Base-by-base conservation (phyloP, 1,284 basidiomycete species). In the Taiwanofungus camphoratus region DNA sequence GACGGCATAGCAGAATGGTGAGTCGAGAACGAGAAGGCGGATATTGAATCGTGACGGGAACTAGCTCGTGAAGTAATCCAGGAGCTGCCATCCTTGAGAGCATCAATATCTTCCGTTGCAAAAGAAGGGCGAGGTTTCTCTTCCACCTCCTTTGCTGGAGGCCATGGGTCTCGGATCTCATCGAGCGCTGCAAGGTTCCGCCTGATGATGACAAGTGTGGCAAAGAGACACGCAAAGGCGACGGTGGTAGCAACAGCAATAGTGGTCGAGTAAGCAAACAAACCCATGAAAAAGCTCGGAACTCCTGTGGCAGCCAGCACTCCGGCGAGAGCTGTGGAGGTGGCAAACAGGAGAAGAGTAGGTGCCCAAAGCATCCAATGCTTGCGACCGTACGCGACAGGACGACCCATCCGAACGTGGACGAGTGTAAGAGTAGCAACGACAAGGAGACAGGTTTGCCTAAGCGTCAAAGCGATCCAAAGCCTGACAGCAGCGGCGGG, bases 341-440 rank as follows among this genome's bases (percentile, higher is more conserved):
- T 70, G 20, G 67, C 51, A 18, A 70, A 65, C 7, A 86, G 61
- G 36, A 82, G 49, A 5, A 76, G 38, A 2, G 74, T 74, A 2
- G 83, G 83, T 5, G 67, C 71, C 80, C 79, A 84, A 23, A 87
- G 58, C 68, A 81, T 74, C 79, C 79, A 84, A 50, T 86, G 80
- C 42, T 65, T 76, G 13, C 56, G 51, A 11, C 84, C 83, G 50
- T 84, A 82, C 6, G 79, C 72, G 11, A 83, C 73, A 1, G 82
- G 73, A 37, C 73, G 75, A n/a, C 76, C 81, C 65, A 78, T 66
- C 12, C 82, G 77, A 46, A 85, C 73, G 46, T 86, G 79, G 18
- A 84, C 62, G 24, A 86, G 70, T n/a, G 79, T 80, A 39, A 83
- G 64, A 8, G 63, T 65, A 1, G 70, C 68, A 26, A 85, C 67